Evolutionary conservation across 805 yeast genomes (phyloP).

Genomic region (Hanseniaspora guilliermondii): DNA sequence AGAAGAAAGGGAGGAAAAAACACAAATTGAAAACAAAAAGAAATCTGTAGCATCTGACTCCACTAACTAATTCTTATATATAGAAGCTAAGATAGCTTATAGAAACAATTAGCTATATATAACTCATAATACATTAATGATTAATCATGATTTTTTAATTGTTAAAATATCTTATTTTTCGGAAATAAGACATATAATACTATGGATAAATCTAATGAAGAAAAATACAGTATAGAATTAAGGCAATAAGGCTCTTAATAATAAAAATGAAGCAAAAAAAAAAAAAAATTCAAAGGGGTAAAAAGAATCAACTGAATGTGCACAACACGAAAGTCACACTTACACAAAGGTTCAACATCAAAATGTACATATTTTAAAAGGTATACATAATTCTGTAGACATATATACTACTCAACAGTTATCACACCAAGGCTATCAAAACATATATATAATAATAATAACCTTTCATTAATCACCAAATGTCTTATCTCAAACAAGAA

Average conservation of each 20-base stretch:
- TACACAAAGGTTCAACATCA: neutral
- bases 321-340: neutral
- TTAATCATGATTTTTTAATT: no score
- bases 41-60: neutral
- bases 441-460: neutral
- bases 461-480: no score
- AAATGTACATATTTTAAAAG: no score
- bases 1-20: conserved; percentile 1
- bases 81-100: neutral
- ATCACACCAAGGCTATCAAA: neutral
- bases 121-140: neutral
- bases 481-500: neutral
- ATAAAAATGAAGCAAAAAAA: no score
- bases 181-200: neutral
- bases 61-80: neutral
- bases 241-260: no score
- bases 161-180: no score
- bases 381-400: no score
- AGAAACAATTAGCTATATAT: neutral
- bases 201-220: no score
- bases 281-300: no score
- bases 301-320: no score
- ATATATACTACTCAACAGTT: no score
- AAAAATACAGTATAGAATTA: no score
- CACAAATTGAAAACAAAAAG: neutral